A percentile compares a stretch with the other conserved stretches of the same genome.
These are phyloP conservation scores for Eucalyptus pumila DNA, from an alignment of 345 rosid genomes.

Conservation along the genomic window DNA sequence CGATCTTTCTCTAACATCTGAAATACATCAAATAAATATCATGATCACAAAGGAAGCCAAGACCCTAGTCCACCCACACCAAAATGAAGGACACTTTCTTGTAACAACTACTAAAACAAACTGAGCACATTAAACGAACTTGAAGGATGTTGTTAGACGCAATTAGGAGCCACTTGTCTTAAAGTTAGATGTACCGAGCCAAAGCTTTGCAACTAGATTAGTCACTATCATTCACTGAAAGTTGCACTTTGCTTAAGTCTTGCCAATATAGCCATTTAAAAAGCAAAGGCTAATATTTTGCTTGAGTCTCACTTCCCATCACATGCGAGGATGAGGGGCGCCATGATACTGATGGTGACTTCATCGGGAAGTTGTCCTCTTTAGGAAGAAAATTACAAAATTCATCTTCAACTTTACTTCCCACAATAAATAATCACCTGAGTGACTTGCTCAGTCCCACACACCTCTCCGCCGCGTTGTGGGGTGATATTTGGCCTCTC, in stretches of 20 bases:
- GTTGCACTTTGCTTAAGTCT: neutral
- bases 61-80: neutral
- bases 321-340: conserved; percentile 3
- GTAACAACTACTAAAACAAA: neutral
- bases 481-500: no score
- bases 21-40: neutral
- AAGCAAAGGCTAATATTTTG: neutral
- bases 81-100: neutral
- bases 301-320: neutral
- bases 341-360: neutral
- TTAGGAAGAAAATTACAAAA: neutral
- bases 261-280: neutral
- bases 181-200: neutral
- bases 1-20: neutral
- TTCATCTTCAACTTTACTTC: neutral
- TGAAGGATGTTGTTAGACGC: neutral
- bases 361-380: neutral
- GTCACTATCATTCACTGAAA: neutral
- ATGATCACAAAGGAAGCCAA: neutral
- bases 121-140: neutral
- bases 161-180: neutral
- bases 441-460: neutral
- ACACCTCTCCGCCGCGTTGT: neutral
- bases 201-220: neutral
- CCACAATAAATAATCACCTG: accelerated